Evolutionary conservation across 1,139 yeast species (phyloP).

Genomic region (Blastobotrys capitulatus): DNA sequence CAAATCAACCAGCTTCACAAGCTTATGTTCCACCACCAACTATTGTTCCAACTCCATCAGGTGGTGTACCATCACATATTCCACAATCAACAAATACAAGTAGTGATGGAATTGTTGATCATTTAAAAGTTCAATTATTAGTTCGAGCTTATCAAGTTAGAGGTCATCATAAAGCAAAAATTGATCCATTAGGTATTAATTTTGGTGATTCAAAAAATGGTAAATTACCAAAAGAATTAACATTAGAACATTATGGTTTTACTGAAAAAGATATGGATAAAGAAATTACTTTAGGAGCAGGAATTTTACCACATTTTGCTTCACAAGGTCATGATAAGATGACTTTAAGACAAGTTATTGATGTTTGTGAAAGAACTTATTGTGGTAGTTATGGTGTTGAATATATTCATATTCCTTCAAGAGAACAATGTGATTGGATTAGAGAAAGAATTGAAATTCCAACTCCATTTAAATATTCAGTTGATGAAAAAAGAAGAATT

Average conservation of each 20-base stretch:
- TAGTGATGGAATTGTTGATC: slow-evolving; percentile 61
- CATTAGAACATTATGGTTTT: slow-evolving; percentile 88
- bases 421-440: slow-evolving; percentile 96
- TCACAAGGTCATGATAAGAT: slow-evolving; percentile 53
- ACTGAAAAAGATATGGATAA: slow-evolving; percentile 77
- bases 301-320: slow-evolving; percentile 90
- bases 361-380: slow-evolving; percentile 75
- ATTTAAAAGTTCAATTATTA: slow-evolving; percentile 89
- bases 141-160: slow-evolving; percentile 99
- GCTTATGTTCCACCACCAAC: slow-evolving; percentile 94
- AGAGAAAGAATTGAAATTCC: slow-evolving; percentile 96
- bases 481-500: slow-evolving; percentile 93
- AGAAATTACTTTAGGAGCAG: slow-evolving; percentile 91
- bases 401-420: slow-evolving; percentile 94
- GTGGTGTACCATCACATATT: slow-evolving; percentile 56
- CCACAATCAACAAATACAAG: slow-evolving; percentile 31
- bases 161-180: slow-evolving; percentile 93
- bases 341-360: slow-evolving; percentile 71
- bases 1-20: slow-evolving; percentile 56
- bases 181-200: slow-evolving; percentile 89
- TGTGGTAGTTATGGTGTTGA: slow-evolving; percentile 90
- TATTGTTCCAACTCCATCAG: slow-evolving; percentile 65
- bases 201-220: slow-evolving; percentile 54
- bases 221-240: slow-evolving; percentile 74
- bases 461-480: slow-evolving; percentile 71